These are phyloP conservation scores for Lodderomyces parapsilosis DNA, from an alignment of 1,139 yeast genomes.

Conservation along the genomic window DNA sequence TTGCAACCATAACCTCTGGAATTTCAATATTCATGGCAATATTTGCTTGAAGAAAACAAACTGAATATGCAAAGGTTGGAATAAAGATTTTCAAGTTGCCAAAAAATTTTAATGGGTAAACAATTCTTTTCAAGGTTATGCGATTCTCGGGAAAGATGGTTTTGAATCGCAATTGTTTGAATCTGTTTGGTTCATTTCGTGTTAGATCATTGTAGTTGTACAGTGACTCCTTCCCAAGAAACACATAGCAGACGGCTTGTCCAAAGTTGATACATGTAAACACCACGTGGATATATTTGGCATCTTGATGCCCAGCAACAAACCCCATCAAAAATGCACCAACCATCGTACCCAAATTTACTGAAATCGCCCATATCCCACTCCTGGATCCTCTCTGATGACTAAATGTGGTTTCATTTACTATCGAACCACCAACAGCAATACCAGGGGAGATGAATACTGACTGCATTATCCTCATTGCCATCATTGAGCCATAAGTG, in stretches of 20 bases:
- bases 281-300: slow-evolving; percentile 16
- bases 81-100: slow-evolving; percentile 12
- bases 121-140: slow-evolving; percentile 10
- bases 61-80: slow-evolving; percentile 18
- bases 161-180: slow-evolving; percentile 8
- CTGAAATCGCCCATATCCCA: slow-evolving; percentile 20
- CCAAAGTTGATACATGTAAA: slow-evolving; percentile 17
- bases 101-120: slow-evolving; percentile 15
- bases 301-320: slow-evolving; percentile 16
- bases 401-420: slow-evolving; percentile 19
- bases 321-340: slow-evolving; percentile 24
- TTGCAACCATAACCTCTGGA: slow-evolving; percentile 16
- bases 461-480: slow-evolving; percentile 18
- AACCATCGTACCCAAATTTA: slow-evolving; percentile 20
- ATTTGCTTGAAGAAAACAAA: slow-evolving; percentile 19
- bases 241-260: slow-evolving; percentile 17
- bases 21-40: slow-evolving; percentile 22
- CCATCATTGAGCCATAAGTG: slow-evolving; percentile 17
- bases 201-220: slow-evolving; percentile 13
- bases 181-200: slow-evolving; percentile 11
- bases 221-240: slow-evolving; percentile 20
- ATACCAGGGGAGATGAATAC: slow-evolving; percentile 20
- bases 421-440: slow-evolving; percentile 20
- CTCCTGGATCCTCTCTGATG: slow-evolving; percentile 21
- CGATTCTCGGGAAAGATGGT: slow-evolving; percentile 10